Percentiles rank a stretch among this genome's conserved stretches.
phyloP scores from a whole-genome alignment of 768 basidiomycete species.

The Solioccasus polychromus region DNA sequence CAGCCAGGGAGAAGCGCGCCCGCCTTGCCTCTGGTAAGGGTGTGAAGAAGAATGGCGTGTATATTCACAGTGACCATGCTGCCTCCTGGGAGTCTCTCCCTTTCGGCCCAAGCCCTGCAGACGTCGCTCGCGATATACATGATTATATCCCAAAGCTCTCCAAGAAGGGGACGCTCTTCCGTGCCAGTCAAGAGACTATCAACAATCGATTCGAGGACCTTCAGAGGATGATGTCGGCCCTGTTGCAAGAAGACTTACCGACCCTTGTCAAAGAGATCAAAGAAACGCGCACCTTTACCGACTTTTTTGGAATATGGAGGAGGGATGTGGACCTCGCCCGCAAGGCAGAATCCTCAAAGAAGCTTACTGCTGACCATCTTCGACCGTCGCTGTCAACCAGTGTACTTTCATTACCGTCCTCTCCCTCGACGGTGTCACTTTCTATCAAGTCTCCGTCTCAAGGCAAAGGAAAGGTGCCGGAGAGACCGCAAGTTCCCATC shows the following conservation, averaged over 20 bases:
- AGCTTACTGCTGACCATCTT: slow-evolving; percentile 21
- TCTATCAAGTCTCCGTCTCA: slow-evolving; percentile 6
- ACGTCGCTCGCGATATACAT: slow-evolving; percentile 69
- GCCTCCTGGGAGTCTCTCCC: slow-evolving; percentile 86
- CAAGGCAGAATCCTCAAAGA: slow-evolving; percentile 31
- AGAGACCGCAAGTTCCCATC: neutral
- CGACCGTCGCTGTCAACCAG: slow-evolving; percentile 51
- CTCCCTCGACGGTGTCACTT: slow-evolving; percentile 29
- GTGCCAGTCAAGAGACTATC: slow-evolving; percentile 62
- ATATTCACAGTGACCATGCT: slow-evolving; percentile 67
- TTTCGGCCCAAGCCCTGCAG: slow-evolving; percentile 75
- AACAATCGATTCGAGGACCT: slow-evolving; percentile 64
- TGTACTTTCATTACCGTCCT: slow-evolving; percentile 56
- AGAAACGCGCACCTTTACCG: slow-evolving; percentile 51
- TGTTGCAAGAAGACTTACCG: slow-evolving; percentile 63
- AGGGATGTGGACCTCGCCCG: slow-evolving; percentile 61
- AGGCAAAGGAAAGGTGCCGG: slow-evolving; percentile 15
- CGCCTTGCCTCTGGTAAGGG: slow-evolving; percentile 73
- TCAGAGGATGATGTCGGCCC: slow-evolving; percentile 50
- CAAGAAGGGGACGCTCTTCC: slow-evolving; percentile 72
- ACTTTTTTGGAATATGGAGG: slow-evolving; percentile 81
- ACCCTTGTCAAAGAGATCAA: slow-evolving; percentile 65
- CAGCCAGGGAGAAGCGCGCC: slow-evolving; percentile 64
- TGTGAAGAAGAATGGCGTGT: slow-evolving; percentile 65
- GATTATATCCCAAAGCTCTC: slow-evolving; percentile 61